Evolutionary conservation across 768 basidiomycete genomes (phyloP), one percentile per base, ranked within the genome.

Genomic region (Xerocomus potaroensis): DNA sequence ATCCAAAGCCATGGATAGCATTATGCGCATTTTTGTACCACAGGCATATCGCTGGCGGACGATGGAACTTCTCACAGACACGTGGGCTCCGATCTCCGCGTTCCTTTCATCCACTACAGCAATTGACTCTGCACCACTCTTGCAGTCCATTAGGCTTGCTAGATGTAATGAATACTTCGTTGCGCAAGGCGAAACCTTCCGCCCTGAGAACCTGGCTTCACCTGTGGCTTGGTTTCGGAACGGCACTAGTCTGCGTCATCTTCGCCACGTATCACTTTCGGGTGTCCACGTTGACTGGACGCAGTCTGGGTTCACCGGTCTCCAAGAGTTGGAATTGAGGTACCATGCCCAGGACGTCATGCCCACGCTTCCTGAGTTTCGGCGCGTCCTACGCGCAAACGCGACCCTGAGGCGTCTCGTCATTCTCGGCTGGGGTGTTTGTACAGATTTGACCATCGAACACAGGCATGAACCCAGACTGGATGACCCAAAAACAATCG

Each of bases 241-340:
- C 16, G 74, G 73, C 5, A 40, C 51, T 6, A 24, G 56, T 4
- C 51, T 72, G 2, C 47, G 59, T 12, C 51, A 52, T 18, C 64
- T 83, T 18, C 66, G 66, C 4, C 57, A 68, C 14, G 64, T 83
- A 7, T 67, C 72, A 1, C 64, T 83, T 6, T 71, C 74, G 2
- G 81, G 81, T 1, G 80, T 81, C 15, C 81, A 83, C 53, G 59
- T 82, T 41, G 71, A 80, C 43, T 83, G 81, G 81, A 36, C 62
- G 2, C 54, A 44, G 10, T 69, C 71, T 7, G 55, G 68, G 10
- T 61, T 81, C 41, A 56, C 53, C 6, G 69, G 71, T 47, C 72
- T 83, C 14, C 65, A 65, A 16, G 67, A 63, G 22, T 64, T 83
- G 29, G 75, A 79, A 51, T 64, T 83, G 55, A 78, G 72, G 51